Percentiles rank a stretch among this genome's conserved stretches.
These are phyloP conservation scores for Beauveria sp. DNA, from an alignment of 2,329 filamentous ascomycete genomes.

Conservation along the genomic window DNA sequence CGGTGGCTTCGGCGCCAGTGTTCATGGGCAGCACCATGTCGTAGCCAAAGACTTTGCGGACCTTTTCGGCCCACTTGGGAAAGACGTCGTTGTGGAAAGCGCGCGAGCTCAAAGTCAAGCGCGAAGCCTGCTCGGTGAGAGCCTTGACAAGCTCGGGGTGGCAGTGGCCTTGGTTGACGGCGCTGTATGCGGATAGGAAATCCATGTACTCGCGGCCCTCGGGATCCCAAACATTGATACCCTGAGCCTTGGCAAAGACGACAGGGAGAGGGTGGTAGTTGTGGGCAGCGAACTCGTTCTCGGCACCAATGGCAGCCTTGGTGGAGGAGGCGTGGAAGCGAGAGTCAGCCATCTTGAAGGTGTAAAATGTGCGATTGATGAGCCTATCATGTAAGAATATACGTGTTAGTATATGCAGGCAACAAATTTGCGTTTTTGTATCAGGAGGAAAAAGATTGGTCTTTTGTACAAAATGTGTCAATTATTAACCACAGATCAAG, in stretches of 20 bases:
- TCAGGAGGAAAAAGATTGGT: not conserved
- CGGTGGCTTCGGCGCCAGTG: constrained; percentile 91
- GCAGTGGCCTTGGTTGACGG: constrained; percentile 96
- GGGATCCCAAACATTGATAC: constrained; percentile 91
- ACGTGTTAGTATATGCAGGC: not conserved
- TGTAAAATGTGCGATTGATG: not conserved
- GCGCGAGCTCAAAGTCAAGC: constrained; percentile 83
- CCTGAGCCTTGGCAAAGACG: constrained; percentile 79
- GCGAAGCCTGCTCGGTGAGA: constrained; percentile 78
- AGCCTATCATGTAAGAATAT: not conserved
- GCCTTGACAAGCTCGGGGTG: constrained; percentile 93
- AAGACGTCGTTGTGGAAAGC: constrained; percentile 99
- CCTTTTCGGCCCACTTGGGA: constrained; percentile 88
- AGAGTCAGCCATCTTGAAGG: constrained; percentile 39
- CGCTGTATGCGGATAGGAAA: constrained; percentile 95
- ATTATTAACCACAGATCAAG: not conserved
- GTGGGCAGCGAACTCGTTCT: constrained; percentile 84
- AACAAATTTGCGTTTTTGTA: not conserved
- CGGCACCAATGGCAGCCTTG: constrained; percentile 67
- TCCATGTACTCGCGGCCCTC: constrained; percentile 94
- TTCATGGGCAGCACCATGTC: constrained; percentile 99
- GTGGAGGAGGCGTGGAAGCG: constrained; percentile 72
- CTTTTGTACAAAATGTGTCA: not conserved
- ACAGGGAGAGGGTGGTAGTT: constrained; percentile 98
- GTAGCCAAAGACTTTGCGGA: constrained; percentile 82